Percentiles rank a stretch among this genome's conserved stretches.
phyloP scores from a whole-genome alignment of 495 filamentous ascomycete species.

The Talaromyces liani region DNA sequence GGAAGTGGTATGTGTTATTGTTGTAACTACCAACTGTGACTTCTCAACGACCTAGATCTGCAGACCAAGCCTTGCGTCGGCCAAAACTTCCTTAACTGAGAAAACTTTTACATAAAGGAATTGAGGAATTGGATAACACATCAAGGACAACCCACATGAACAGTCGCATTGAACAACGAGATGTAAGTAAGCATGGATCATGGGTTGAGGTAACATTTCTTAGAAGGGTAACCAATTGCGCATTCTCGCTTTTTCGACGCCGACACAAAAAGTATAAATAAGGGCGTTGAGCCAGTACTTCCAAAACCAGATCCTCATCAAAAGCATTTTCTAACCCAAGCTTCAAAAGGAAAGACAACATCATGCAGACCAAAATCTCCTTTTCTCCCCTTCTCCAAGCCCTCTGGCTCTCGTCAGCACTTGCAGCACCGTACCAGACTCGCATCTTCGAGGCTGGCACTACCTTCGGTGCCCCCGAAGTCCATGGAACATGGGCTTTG shows the following conservation, averaged over 20 bases:
- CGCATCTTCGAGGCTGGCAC: slow-evolving; percentile 8
- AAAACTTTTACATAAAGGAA: slow-evolving; percentile 4
- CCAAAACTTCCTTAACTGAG: slow-evolving; percentile 1
- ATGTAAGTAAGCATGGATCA: slow-evolving; percentile 3
- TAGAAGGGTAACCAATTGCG: not conserved
- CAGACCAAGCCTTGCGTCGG: slow-evolving; percentile 2
- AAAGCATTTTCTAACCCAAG: not conserved
- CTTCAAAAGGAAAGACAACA: not conserved
- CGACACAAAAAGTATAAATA: slow-evolving; percentile 4
- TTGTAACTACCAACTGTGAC: not conserved
- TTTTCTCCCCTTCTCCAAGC: not conserved
- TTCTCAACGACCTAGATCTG: slow-evolving; percentile 4
- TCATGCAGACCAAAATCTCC: not conserved
- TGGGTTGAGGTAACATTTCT: not conserved
- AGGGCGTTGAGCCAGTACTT: not conserved
- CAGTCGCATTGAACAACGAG: not conserved
- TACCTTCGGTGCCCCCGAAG: slow-evolving; percentile 5
- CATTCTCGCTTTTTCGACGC: not conserved
- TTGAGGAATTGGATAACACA: slow-evolving; percentile 2
- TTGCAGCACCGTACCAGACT: slow-evolving; percentile 7
- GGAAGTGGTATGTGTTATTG: not conserved
- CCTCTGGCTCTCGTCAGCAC: slow-evolving; percentile 2
- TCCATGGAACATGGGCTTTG: slow-evolving; percentile 5
- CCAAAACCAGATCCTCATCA: not conserved
- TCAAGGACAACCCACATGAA: not conserved